phyloP scores from a whole-genome alignment of 495 filamentous ascomycete genomes.

The Rhypophila decipiens region DNA sequence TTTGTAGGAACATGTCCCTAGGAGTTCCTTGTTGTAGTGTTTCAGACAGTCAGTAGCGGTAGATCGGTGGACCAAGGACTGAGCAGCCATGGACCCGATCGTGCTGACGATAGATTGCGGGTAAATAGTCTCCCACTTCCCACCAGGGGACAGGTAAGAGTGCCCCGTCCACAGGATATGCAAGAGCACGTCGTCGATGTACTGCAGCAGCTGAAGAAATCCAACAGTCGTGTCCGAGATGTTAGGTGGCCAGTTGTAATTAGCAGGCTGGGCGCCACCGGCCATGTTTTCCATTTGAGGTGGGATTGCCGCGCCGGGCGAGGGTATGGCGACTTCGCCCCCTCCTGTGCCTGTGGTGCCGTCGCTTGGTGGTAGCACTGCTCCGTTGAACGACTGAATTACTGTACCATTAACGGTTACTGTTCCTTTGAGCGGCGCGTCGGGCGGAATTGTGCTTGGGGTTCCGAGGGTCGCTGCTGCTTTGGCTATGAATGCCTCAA shows the following conservation, averaged over 20 bases:
- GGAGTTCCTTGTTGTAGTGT: slow-evolving; percentile 26
- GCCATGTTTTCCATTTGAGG: slow-evolving; percentile 26
- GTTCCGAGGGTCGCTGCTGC: slow-evolving; percentile 24
- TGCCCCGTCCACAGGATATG: slow-evolving; percentile 25
- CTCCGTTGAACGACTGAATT: background rate
- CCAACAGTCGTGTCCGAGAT: slow-evolving; percentile 20
- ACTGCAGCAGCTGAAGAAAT: slow-evolving; percentile 21
- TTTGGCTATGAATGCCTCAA: slow-evolving; percentile 29
- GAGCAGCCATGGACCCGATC: slow-evolving; percentile 29
- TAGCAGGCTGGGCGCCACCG: slow-evolving; percentile 28
- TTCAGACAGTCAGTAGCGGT: slow-evolving; percentile 28
- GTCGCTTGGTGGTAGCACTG: slow-evolving; percentile 8
- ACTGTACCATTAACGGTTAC: slow-evolving; percentile 18
- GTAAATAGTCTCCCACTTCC: slow-evolving; percentile 29
- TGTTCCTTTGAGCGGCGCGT: slow-evolving; percentile 28
- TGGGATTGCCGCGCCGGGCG: slow-evolving; percentile 14
- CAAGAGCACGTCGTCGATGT: slow-evolving; percentile 29
- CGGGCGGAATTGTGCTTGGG: slow-evolving; percentile 31
- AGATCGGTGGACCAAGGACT: slow-evolving; percentile 27
- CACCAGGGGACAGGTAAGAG: slow-evolving; percentile 17
- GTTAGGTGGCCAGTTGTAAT: slow-evolving; percentile 27
- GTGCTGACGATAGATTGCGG: slow-evolving; percentile 26
- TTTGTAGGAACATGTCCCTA: slow-evolving; percentile 23
- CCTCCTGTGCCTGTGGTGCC: slow-evolving; percentile 5
- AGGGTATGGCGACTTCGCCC: slow-evolving; percentile 14